Evolutionary conservation across 1,139 yeast genomes (phyloP).

Genomic region (Taphrina communis): DNA sequence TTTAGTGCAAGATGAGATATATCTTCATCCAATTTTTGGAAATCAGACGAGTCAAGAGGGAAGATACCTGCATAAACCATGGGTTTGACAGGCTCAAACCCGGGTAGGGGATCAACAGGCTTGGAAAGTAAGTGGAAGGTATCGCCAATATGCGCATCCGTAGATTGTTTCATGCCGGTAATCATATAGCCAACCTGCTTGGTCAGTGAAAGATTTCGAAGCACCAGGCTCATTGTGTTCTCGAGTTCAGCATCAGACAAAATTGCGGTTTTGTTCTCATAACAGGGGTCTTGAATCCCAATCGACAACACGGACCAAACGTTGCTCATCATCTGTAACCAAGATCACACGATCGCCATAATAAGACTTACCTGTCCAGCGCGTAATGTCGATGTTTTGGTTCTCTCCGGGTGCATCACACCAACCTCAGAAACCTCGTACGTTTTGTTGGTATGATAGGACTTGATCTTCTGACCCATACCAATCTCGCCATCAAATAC

Average conservation of each 20-base stretch:
- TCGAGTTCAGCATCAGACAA: slow-evolving; percentile 9
- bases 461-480: slow-evolving; percentile 74
- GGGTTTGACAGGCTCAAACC: slow-evolving; percentile 95
- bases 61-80: slow-evolving; percentile 94
- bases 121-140: slow-evolving; percentile 76
- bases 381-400: slow-evolving; percentile 63
- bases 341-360: slow-evolving; percentile 4
- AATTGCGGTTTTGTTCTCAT: slow-evolving; percentile 34
- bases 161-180: slow-evolving; percentile 88
- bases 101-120: slow-evolving; percentile 79
- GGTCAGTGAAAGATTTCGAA: neutral
- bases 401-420: slow-evolving; percentile 88
- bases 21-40: slow-evolving; percentile 86
- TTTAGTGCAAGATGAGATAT: slow-evolving; percentile 85
- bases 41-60: slow-evolving; percentile 93
- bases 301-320: slow-evolving; percentile 39
- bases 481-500: slow-evolving; percentile 80
- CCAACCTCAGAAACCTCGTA: slow-evolving; percentile 94
- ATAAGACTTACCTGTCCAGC: slow-evolving; percentile 69
- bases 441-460: slow-evolving; percentile 75
- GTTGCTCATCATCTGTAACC: slow-evolving; percentile 26
- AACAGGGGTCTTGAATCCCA: slow-evolving; percentile 38
- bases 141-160: slow-evolving; percentile 90
- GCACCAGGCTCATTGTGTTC: neutral
- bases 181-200: slow-evolving; percentile 78